Conservation (phyloP, 1,284 basidiomycete species). For the Cutaneotrichosporon curvatum region DNA sequence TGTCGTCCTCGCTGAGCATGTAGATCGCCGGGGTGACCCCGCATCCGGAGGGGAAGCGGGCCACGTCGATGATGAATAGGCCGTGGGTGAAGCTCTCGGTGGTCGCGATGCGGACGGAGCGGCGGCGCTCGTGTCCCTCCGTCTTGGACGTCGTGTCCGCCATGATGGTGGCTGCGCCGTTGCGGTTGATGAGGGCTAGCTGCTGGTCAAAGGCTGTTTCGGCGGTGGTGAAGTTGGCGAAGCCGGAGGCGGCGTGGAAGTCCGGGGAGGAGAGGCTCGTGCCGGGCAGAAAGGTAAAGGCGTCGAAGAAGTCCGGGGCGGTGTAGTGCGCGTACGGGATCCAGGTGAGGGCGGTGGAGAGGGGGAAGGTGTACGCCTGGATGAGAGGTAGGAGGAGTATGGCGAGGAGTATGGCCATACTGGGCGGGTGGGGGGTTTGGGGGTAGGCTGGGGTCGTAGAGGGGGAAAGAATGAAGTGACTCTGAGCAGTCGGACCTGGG, state of each 20-base stretch:
- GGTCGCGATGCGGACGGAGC: constrained; percentile 59
- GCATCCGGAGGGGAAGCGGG: constrained; percentile 68
- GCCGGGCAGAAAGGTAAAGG: too few species aligned
- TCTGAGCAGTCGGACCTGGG: too few species aligned
- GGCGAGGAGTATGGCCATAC: too few species aligned
- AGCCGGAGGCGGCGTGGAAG: too few species aligned
- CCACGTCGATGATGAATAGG: constrained; percentile 71
- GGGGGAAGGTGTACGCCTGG: too few species aligned
- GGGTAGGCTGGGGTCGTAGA: too few species aligned
- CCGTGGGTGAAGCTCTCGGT: constrained; percentile 61
- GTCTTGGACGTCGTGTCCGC: constrained; percentile 34
- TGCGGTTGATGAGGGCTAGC: constrained; percentile 30
- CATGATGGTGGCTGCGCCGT: constrained; percentile 33
- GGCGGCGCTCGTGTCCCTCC: constrained; percentile 19
- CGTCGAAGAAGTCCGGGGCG: too few species aligned
- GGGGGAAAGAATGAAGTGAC: too few species aligned
- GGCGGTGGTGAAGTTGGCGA: constrained; percentile 23
- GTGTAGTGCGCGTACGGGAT: too few species aligned
- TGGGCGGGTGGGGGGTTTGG: too few species aligned
- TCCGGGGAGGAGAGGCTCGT: neutral
- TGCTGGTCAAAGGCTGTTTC: constrained; percentile 22
- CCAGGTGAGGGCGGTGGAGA: neutral
- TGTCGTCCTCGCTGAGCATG: constrained; percentile 45
- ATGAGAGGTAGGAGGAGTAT: too few species aligned
- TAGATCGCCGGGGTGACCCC: constrained; percentile 77